Evolutionary conservation across 768 basidiomycete genomes (phyloP).

Genomic region (Postia placenta): DNA sequence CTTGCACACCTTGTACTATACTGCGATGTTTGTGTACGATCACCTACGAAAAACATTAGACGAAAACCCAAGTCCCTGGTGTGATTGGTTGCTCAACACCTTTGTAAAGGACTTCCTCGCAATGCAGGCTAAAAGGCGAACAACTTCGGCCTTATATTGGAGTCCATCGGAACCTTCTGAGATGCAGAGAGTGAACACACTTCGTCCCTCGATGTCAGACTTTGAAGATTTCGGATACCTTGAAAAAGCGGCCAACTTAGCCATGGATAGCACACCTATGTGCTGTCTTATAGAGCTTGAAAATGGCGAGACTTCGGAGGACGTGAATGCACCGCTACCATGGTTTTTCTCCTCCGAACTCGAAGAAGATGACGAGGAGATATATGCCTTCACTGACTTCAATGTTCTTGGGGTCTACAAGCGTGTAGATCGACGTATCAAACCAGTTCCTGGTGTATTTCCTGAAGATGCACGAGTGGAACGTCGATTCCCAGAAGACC

Average conservation of each 20-base stretch:
- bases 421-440: background rate
- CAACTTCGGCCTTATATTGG: no score
- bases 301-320: background rate
- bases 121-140: no score
- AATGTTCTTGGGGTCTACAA: background rate
- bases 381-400: background rate
- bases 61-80: no score
- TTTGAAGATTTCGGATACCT: background rate
- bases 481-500: background rate
- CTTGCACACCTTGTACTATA: no score
- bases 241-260: background rate
- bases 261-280: background rate
- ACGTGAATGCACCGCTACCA: background rate
- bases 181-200: no score
- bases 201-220: background rate
- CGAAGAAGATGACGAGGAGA: background rate
- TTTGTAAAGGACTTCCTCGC: no score
- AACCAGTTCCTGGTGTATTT: background rate
- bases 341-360: background rate
- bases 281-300: background rate
- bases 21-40: no score
- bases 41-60: no score
- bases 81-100: no score
- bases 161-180: no score
- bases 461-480: conserved; percentile 1